Base-by-base conservation (phyloP, 345 rosid genomes). In the Eucalyptus paniculata region DNA sequence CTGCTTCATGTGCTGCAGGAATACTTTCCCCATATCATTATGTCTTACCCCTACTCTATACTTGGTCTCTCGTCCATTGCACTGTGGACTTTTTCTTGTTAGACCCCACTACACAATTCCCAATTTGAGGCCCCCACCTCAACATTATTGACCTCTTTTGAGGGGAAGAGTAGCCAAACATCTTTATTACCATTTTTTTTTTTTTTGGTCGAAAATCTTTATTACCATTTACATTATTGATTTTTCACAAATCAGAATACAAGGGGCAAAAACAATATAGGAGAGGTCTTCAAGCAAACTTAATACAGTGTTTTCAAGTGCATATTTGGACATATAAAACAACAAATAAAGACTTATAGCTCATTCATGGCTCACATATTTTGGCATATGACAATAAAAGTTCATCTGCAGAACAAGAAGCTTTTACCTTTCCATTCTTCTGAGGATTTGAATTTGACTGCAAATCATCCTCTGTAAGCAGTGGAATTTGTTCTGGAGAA, bases 401-500 rank as follows among this genome's bases (percentile, higher is more conserved):
- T 21, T 40, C 47, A 40, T 21, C 47, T 40, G 50, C 40, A 80
- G 50, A 80, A 86, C 19, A 72, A 88, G 40, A 89, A 89, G 86
- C 56, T 92, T 89, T 88, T 88, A 96, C 99, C 99, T 93, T 96
- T 92, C 95, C 93, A 88, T 90, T 90, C 92, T 87, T 93, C 89
- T 94, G 91, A 86, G 69, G 91, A 90, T 88, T 87, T 83, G 93
- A 87, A 88, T 90, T 91, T 88, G 85, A 50, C 54, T 91, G 88
- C 87, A 86, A 93, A 87, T 89, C 91, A 67, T 90, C 95, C 65
- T 92, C 91, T 62, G 91, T 81, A 90, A 98, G 95, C 92, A 98
- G 92, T 34, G 99, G 97, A 90, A 88, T 93, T 89, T 94, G 95
- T 93, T 97, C 97, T 17, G 95, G 85, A 23, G 94, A 34, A 86